phyloP scores from a whole-genome alignment of 768 basidiomycete genomes.

The Mycena floridula region DNA sequence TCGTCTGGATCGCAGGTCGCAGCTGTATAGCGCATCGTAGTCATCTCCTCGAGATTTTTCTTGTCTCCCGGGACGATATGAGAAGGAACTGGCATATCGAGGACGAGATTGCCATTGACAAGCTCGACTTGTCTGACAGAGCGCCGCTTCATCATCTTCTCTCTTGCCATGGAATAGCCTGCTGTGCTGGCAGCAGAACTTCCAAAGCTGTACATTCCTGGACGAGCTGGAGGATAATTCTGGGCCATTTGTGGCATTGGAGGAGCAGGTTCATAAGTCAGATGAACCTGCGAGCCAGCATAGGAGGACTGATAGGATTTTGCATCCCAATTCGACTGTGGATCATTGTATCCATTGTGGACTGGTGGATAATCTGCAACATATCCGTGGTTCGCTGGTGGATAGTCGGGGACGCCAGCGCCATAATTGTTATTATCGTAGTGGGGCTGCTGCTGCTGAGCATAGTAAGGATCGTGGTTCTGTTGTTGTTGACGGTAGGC shows the following conservation, averaged over 20 bases:
- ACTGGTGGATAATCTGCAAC: constrained; percentile 18
- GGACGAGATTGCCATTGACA: constrained; percentile 76
- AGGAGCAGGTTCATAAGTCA: constrained; percentile 57
- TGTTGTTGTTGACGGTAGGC: constrained; percentile 45
- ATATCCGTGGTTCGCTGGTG: constrained; percentile 18
- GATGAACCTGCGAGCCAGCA: constrained; percentile 67
- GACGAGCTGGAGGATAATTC: constrained; percentile 58
- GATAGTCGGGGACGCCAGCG: constrained; percentile 28
- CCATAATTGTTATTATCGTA: constrained; percentile 7
- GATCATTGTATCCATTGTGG: constrained; percentile 30
- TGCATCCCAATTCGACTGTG: constrained; percentile 41
- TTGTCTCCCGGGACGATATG: constrained; percentile 70
- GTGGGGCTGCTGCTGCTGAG: constrained; percentile 7
- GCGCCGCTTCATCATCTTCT: constrained; percentile 78
- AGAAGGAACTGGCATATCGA: constrained; percentile 76
- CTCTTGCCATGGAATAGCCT: constrained; percentile 64
- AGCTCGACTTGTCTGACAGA: constrained; percentile 77
- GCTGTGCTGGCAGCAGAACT: constrained; percentile 35
- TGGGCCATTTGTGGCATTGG: constrained; percentile 54
- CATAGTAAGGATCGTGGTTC: constrained; percentile 47
- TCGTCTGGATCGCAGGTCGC: constrained; percentile 89
- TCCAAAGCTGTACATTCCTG: constrained; percentile 41
- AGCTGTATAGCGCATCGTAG: constrained; percentile 84
- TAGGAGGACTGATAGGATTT: constrained; percentile 58
- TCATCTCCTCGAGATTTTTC: constrained; percentile 62